These are phyloP conservation scores for Castanopsis chinensis DNA, from an alignment of 306 rosid genomes.

Conservation along the genomic window DNA sequence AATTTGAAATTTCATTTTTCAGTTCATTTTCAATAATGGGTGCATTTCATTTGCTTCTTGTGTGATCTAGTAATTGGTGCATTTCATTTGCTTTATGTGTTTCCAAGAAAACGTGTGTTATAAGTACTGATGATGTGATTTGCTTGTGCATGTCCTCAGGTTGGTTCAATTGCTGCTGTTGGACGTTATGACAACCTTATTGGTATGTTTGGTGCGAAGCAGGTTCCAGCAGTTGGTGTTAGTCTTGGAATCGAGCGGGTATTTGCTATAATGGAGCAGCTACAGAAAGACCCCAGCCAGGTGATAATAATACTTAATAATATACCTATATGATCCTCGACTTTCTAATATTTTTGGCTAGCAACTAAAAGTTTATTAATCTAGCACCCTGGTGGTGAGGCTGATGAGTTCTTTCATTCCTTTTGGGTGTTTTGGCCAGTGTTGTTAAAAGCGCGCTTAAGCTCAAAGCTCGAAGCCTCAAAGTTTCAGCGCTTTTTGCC, in stretches of 20 bases:
- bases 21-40: too few relatives aligned
- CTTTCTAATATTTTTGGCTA: too few relatives aligned
- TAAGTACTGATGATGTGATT: too few relatives aligned
- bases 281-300: conserved; percentile 66
- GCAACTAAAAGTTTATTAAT: too few relatives aligned
- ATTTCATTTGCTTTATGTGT: background rate
- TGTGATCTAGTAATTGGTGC: background rate
- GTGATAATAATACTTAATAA: conserved; percentile 37
- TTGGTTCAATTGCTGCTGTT: conserved; percentile 94
- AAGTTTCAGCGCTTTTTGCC: too few relatives aligned
- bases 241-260: conserved; percentile 98
- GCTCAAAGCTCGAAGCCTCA: too few relatives aligned
- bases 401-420: background rate
- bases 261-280: conserved; percentile 84
- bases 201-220: conserved; percentile 89
- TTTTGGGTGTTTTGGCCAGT: background rate
- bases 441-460: too few relatives aligned
- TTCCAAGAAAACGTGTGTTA: background rate
- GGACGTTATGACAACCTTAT: conserved; percentile 92
- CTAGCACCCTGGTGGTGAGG: too few relatives aligned
- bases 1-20: background rate
- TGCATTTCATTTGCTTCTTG: too few relatives aligned
- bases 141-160: conserved; percentile 36
- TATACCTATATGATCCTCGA: background rate
- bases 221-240: conserved; percentile 90